Conservation (phyloP, 768 basidiomycete species). For the Psilocybe tampanensis region DNA sequence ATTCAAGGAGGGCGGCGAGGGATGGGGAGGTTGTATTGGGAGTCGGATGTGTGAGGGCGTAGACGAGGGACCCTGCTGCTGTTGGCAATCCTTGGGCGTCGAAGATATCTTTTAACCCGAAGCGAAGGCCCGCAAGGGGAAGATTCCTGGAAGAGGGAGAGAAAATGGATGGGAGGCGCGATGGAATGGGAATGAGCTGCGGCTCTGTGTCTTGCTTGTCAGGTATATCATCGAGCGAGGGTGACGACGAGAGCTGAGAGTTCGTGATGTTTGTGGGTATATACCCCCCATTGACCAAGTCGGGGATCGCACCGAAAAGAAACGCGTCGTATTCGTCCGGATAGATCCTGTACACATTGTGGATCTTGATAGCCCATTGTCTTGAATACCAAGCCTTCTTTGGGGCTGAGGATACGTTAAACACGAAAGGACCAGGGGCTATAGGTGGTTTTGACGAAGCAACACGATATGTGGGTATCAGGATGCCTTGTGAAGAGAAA, state of each 20-base stretch:
- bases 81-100: constrained; percentile 36
- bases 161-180: constrained; percentile 48
- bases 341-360: constrained; percentile 39
- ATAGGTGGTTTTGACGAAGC: constrained; percentile 12
- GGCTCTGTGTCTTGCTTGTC: constrained; percentile 13
- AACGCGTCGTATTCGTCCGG: constrained; percentile 46
- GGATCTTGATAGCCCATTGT: not conserved
- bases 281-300: constrained; percentile 33
- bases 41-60: constrained; percentile 33
- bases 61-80: constrained; percentile 36
- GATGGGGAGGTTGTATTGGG: constrained; percentile 40
- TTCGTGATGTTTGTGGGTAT: constrained; percentile 32
- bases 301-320: constrained; percentile 43
- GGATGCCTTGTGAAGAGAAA: constrained; percentile 5
- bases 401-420: constrained; percentile 3
- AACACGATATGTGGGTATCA: constrained; percentile 9
- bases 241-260: constrained; percentile 4
- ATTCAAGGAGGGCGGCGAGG: constrained; percentile 45
- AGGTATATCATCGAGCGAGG: not conserved
- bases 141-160: constrained; percentile 20
- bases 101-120: constrained; percentile 50
- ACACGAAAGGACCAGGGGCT: constrained; percentile 32
- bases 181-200: constrained; percentile 50
- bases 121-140: constrained; percentile 46
- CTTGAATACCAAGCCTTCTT: constrained; percentile 2